These are phyloP conservation scores for Stagonosporopsis tanaceti DNA, from an alignment of 2,329 filamentous ascomycete species.

Conservation along the genomic window DNA sequence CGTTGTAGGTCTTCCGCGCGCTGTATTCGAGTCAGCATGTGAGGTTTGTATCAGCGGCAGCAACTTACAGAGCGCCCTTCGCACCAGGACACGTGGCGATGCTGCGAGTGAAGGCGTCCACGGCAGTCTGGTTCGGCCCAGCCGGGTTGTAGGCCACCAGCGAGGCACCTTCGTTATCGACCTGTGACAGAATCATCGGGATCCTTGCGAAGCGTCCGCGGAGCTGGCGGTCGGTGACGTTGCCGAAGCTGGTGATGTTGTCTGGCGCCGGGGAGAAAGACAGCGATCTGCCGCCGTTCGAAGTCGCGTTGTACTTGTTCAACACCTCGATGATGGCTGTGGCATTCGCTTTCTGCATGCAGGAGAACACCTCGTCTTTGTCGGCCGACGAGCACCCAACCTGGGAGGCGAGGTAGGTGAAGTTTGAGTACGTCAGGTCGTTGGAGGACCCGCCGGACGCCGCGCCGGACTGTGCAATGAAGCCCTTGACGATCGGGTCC, in stretches of 20 bases:
- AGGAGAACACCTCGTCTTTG: slow-evolving; percentile 40
- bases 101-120: slow-evolving; percentile 29
- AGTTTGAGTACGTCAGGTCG: slow-evolving; percentile 27
- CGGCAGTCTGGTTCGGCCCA: slow-evolving; percentile 29
- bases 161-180: slow-evolving; percentile 28
- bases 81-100: slow-evolving; percentile 28
- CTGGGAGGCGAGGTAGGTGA: slow-evolving; percentile 34
- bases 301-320: slow-evolving; percentile 36
- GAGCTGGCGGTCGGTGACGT: slow-evolving; percentile 34
- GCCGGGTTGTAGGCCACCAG: slow-evolving; percentile 19
- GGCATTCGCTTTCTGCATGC: slow-evolving; percentile 44
- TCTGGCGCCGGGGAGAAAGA: slow-evolving; percentile 37
- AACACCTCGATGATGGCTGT: slow-evolving; percentile 44
- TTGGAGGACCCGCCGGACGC: slow-evolving; percentile 16
- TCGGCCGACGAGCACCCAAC: slow-evolving; percentile 26
- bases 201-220: slow-evolving; percentile 30
- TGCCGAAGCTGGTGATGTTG: slow-evolving; percentile 31
- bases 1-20: slow-evolving; percentile 24
- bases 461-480: slow-evolving; percentile 51
- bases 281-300: slow-evolving; percentile 29
- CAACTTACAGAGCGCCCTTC: slow-evolving; percentile 23
- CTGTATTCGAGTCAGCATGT: slow-evolving; percentile 8
- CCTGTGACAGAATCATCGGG: slow-evolving; percentile 25
- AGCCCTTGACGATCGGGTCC: slow-evolving; percentile 57
- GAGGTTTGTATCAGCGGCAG: neutral